Base-by-base conservation (phyloP, 1,139 yeast species). In the Taiozyma onychis region DNA sequence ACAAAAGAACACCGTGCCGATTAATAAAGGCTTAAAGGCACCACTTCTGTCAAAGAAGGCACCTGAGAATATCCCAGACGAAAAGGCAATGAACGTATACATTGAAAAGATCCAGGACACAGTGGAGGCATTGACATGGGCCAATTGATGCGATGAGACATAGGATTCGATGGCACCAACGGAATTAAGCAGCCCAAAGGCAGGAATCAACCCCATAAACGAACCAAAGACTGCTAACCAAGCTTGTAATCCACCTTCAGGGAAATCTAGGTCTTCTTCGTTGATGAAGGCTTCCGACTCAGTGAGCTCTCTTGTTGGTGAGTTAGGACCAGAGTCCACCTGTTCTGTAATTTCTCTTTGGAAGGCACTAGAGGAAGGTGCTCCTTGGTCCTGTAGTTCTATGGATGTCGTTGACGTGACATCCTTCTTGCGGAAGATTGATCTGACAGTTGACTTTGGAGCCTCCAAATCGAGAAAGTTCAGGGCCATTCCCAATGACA, bases 81-180 rank as follows among this genome's bases (percentile, higher is more conserved):
- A 72, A 66, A 77, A 82, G 57, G 77, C 69, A 21, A 81, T 66
- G 45, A 84, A 83, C 32, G 81, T 66, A 61, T 74, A 78, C 34
- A 84, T 62, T 2, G 89, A 80, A 62, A 84, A 83, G 42, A 85
- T 77, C 91, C 90, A 84, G 7, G 87, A 80, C 4, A 81, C 75
- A 14, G 76, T 71, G 1, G 83, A 73, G 3, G 80, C 68, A 13
- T 72, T 65, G 9, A 72, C 72, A 37, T 69, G 54, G 4, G 70
- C 65, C 46, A 65, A 81, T 59, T 81, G 86, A 61, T 83, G 53
- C 21, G 54, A 43, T 76, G 71, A 41, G n/a, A 85, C 76, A 57
- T 84, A 83, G 0, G 87, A 77, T 65, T 85, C 85, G 47, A 85
- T 75, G 0, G 89, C 89, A 51, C 91, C 91, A 34, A 82, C 68